Evolutionary conservation across 495 filamentous ascomycete genomes (phyloP).

Genomic region (Neurospora sp.): DNA sequence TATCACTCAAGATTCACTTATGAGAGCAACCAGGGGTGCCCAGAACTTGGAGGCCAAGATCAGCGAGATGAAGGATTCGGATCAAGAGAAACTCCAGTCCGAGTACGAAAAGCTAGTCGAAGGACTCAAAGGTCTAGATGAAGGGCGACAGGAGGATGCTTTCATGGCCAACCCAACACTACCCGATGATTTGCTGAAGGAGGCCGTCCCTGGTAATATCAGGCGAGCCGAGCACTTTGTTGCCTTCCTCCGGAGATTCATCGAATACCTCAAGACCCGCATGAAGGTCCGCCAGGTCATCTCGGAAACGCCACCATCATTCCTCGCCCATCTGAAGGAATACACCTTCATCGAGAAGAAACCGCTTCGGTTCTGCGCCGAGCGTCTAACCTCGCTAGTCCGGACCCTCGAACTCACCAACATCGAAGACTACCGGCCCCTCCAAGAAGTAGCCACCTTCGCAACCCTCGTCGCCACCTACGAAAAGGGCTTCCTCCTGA

Average conservation of each 20-base stretch:
- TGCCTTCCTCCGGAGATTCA: constrained; percentile 87
- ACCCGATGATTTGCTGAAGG: constrained; percentile 74
- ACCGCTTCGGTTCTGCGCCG: constrained; percentile 88
- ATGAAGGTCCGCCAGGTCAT: constrained; percentile 98
- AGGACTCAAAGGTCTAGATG: constrained; percentile 77
- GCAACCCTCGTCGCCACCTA: constrained; percentile 97
- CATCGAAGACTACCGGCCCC: constrained; percentile 92
- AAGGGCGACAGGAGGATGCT: constrained; percentile 81
- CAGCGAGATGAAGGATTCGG: constrained; percentile 81
- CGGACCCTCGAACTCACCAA: constrained; percentile 92
- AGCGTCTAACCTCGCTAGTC: constrained; percentile 89
- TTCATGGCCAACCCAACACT: constrained; percentile 92
- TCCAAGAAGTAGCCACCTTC: constrained; percentile 97
- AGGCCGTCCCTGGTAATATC: constrained; percentile 95
- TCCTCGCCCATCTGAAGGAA: constrained; percentile 87
- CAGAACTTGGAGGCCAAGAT: constrained; percentile 85
- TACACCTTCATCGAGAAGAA: constrained; percentile 97
- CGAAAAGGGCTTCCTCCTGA: constrained; percentile 92
- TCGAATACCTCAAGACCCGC: constrained; percentile 95
- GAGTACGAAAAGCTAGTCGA: constrained; percentile 96
- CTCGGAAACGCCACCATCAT: constrained; percentile 90
- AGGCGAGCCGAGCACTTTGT: constrained; percentile 94
- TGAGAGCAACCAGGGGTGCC: constrained; percentile 80
- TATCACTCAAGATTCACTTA: constrained; percentile 84
- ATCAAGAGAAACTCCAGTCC: constrained; percentile 84